Evolutionary conservation across 2,329 filamentous ascomycete species (phyloP).

Genomic region (Fusarium sp.): DNA sequence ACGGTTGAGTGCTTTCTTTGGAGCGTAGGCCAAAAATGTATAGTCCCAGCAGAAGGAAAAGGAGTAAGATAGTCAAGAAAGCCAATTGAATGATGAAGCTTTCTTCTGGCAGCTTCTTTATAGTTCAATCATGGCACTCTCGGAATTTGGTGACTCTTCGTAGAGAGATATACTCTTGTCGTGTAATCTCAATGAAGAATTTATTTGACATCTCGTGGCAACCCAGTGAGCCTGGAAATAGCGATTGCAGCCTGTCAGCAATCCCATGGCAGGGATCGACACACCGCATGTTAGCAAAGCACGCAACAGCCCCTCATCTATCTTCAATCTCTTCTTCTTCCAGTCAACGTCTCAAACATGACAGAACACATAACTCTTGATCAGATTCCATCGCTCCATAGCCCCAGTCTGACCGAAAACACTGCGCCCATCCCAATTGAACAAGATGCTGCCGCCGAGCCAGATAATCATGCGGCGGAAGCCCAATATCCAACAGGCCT

Average conservation of each 20-base stretch:
- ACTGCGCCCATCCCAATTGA: fast-evolving
- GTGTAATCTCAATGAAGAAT: too few species aligned
- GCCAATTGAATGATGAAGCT: too few species aligned
- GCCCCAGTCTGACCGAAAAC: fast-evolving
- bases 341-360: slow-evolving; percentile 1
- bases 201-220: too few species aligned
- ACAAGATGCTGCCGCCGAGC: fast-evolving
- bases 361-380: neutral
- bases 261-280: neutral
- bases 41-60: too few species aligned
- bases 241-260: neutral
- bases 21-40: too few species aligned
- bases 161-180: too few species aligned
- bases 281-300: neutral
- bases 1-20: neutral
- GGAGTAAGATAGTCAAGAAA: too few species aligned
- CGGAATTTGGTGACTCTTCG: too few species aligned
- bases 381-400: fast-evolving
- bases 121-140: too few species aligned
- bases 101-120: too few species aligned
- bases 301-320: neutral
- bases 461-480: fast-evolving
- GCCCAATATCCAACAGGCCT: slow-evolving; percentile 9
- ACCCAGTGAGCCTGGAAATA: too few species aligned
- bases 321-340: neutral